A percentile compares a stretch with the other conserved stretches of the same genome.
These are phyloP conservation scores for Coccomyxa subellipsoidea DNA, from an alignment of 163 green algal species.

Conservation along the genomic window DNA sequence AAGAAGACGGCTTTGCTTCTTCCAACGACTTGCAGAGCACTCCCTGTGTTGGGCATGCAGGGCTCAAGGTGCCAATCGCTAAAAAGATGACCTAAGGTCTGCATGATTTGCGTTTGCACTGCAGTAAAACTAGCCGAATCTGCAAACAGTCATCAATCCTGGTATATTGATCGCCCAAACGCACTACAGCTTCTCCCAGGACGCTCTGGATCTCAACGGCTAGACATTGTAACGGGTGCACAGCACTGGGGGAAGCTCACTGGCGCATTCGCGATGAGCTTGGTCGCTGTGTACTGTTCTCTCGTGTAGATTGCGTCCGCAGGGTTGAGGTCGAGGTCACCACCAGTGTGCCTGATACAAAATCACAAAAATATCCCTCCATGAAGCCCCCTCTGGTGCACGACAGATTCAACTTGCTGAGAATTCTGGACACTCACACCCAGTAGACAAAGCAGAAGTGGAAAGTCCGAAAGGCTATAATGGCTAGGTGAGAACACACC, in stretches of 20 bases:
- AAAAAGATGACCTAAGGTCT: too few relatives aligned
- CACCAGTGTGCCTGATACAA: background rate
- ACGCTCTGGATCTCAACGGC: background rate
- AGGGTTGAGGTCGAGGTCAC: constrained; percentile 1
- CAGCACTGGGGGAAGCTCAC: background rate
- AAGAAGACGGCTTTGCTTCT: too few relatives aligned
- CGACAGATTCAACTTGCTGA: background rate
- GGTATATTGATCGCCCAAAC: too few relatives aligned
- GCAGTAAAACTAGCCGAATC: too few relatives aligned
- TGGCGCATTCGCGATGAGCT: background rate
- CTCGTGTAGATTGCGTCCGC: background rate
- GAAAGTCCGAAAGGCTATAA: too few relatives aligned
- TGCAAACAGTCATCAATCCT: too few relatives aligned
- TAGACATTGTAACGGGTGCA: background rate
- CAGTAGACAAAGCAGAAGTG: too few relatives aligned
- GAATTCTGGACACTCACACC: too few relatives aligned
- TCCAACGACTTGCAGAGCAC: too few relatives aligned
- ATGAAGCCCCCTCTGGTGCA: background rate
- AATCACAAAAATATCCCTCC: background rate
- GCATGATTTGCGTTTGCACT: too few relatives aligned
- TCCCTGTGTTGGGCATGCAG: too few relatives aligned
- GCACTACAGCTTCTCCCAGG: background rate
- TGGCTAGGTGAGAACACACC: background rate
- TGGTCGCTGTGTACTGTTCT: background rate
- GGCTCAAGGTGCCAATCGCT: too few relatives aligned